These are phyloP conservation scores for Cyclocybe cylindracea DNA, from an alignment of 768 basidiomycete genomes.

Conservation along the genomic window DNA sequence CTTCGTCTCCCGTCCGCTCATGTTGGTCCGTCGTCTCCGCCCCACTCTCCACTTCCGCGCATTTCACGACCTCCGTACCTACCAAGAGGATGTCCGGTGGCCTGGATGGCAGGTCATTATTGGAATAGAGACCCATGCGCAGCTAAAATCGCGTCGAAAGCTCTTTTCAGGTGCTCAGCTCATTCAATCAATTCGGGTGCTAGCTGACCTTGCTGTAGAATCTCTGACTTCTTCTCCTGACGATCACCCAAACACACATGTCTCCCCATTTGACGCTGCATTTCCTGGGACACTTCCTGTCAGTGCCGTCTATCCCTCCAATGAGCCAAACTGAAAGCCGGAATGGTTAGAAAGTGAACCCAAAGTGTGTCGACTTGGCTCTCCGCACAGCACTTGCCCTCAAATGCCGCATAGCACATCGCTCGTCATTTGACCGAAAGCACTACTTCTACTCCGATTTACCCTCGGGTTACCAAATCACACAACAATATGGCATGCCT, in stretches of 20 bases:
- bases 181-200: background rate
- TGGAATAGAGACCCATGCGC: conserved; percentile 95
- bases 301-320: conserved; percentile 23
- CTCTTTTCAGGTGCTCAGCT: conserved; percentile 71
- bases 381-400: conserved; percentile 82
- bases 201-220: conserved; percentile 24
- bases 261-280: conserved; percentile 82
- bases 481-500: conserved; percentile 82
- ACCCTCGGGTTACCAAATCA: conserved; percentile 95
- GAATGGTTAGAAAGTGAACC: conserved; percentile 53
- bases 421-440: conserved; percentile 92
- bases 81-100: conserved; percentile 54
- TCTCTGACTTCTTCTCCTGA: conserved; percentile 40
- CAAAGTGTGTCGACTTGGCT: conserved; percentile 75
- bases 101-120: conserved; percentile 89
- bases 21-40: conserved; percentile 15
- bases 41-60: conserved; percentile 11
- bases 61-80: conserved; percentile 34
- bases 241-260: conserved; percentile 69
- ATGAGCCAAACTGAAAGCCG: conserved; percentile 8
- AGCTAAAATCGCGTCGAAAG: conserved; percentile 85
- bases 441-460: conserved; percentile 98
- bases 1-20: conserved; percentile 4
- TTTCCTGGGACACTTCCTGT: conserved; percentile 94
- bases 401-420: conserved; percentile 56